Percentiles rank a stretch among this genome's conserved stretches.
These are phyloP conservation scores for Cercospora nicotianae DNA, from an alignment of 2,329 filamentous ascomycete genomes.

Conservation along the genomic window DNA sequence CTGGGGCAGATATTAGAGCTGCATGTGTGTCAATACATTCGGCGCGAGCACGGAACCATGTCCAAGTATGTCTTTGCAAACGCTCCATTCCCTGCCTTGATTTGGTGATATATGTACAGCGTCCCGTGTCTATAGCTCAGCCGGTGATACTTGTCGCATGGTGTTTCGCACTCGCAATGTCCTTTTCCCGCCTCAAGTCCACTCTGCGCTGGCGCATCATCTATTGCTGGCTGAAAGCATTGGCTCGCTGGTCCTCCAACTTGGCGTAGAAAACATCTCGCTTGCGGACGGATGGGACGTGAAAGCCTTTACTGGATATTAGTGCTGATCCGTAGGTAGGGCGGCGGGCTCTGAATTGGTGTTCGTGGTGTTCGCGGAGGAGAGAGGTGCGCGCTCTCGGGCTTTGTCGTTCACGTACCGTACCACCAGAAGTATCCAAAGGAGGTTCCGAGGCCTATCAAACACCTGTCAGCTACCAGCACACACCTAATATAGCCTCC, in stretches of 20 bases:
- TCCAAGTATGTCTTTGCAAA: constrained; percentile 12
- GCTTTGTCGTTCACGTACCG: constrained; percentile 47
- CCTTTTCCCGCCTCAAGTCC: background rate
- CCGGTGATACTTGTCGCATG: constrained; percentile 11
- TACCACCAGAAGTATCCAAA: constrained; percentile 69
- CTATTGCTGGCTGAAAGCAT: constrained; percentile 43
- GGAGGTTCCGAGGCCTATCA: constrained; percentile 60
- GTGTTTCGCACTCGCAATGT: constrained; percentile 7
- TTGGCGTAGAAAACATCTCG: constrained; percentile 65
- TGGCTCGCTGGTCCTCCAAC: constrained; percentile 62
- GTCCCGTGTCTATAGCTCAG: constrained; percentile 1
- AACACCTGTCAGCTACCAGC: constrained; percentile 1
- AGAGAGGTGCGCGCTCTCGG: background rate
- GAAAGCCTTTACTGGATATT: constrained; percentile 53
- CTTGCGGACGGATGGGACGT: constrained; percentile 63
- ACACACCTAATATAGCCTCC: background rate
- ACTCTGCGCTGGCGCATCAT: background rate
- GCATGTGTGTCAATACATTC: background rate
- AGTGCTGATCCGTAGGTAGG: constrained; percentile 9
- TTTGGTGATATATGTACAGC: constrained; percentile 25
- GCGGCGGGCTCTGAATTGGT: background rate
- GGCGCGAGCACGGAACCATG: background rate
- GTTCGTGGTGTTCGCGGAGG: background rate
- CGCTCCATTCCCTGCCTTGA: constrained; percentile 18
- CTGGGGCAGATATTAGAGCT: background rate